phyloP scores from a whole-genome alignment of 1,284 basidiomycete species.

The Microbotryum intermedium region DNA sequence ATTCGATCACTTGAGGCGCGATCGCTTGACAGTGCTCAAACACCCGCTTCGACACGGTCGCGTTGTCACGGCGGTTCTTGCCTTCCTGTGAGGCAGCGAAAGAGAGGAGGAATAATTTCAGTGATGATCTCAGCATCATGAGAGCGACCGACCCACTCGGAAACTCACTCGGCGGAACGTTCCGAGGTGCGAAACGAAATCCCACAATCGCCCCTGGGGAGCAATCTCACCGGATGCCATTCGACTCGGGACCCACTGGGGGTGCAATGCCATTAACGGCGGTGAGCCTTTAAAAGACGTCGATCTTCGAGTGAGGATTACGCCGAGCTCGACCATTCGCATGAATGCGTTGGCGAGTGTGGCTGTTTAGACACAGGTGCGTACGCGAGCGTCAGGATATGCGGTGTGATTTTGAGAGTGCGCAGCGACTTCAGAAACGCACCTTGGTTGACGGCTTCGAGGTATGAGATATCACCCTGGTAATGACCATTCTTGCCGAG shows the following conservation, averaged over 20 bases:
- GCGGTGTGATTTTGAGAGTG: too few relatives aligned
- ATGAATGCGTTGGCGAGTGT: constrained; percentile 28
- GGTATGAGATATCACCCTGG: constrained; percentile 38
- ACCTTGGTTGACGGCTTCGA: constrained; percentile 35
- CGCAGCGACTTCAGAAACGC: background rate
- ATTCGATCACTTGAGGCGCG: constrained; percentile 23
- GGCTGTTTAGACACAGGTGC: background rate
- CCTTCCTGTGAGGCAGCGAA: background rate
- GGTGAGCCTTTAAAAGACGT: constrained; percentile 14
- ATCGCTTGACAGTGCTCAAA: constrained; percentile 28
- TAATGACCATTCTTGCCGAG: constrained; percentile 40
- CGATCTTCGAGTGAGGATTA: constrained; percentile 17
- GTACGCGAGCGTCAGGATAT: background rate
- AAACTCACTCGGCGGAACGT: constrained; percentile 35
- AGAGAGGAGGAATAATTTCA: background rate
- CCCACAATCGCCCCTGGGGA: constrained; percentile 31
- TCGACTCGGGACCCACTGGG: constrained; percentile 33
- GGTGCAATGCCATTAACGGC: constrained; percentile 37
- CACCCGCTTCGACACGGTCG: constrained; percentile 21
- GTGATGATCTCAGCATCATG: constrained; percentile 12
- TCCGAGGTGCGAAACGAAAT: constrained; percentile 35
- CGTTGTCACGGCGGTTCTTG: background rate
- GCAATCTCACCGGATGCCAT: constrained; percentile 14
- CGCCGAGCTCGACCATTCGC: constrained; percentile 24
- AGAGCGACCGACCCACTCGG: background rate